Percentiles rank a stretch among this genome's conserved stretches.
Evolutionary conservation across 163 green algal genomes (phyloP).

Genomic region (Prototheca cutis): DNA sequence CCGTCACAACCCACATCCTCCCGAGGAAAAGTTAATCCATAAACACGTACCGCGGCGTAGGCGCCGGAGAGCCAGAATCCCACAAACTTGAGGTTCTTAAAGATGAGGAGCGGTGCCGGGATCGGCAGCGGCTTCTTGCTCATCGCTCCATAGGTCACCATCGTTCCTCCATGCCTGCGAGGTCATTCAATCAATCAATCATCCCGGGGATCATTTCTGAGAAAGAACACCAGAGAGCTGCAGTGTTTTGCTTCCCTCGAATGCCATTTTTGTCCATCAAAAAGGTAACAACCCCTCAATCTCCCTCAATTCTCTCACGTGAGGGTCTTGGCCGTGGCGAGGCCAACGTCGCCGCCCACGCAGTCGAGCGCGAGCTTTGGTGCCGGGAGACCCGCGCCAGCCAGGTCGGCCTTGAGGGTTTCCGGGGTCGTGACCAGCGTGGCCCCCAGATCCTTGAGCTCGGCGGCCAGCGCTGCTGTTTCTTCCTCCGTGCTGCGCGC

Average conservation of each 20-base stretch:
- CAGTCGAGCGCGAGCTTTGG: conserved; percentile 69
- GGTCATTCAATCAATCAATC: no score
- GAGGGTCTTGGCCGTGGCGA: conserved; percentile 46
- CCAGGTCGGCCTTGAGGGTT: conserved; percentile 36
- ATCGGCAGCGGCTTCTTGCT: conserved; percentile 59
- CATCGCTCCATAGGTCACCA: conserved; percentile 86
- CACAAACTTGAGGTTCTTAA: conserved; percentile 67
- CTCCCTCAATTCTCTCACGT: conserved; percentile 10
- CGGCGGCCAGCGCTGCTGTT: conserved; percentile 30
- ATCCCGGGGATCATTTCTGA: no score
- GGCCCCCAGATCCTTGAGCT: conserved; percentile 54
- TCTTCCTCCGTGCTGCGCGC: conserved; percentile 24
- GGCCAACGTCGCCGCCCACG: conserved; percentile 45
- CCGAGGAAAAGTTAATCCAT: no score
- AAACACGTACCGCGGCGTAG: conserved; percentile 9
- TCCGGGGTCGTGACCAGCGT: conserved; percentile 62
- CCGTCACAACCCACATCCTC: no score
- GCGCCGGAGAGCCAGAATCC: conserved; percentile 77
- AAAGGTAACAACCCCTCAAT: no score
- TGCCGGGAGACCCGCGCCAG: conserved; percentile 4
- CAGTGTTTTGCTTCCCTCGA: no score
- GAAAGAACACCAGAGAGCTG: no score
- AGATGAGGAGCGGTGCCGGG: conserved; percentile 70
- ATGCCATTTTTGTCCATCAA: no score
- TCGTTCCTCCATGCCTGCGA: conserved; percentile 38